phyloP scores from a whole-genome alignment of 2,329 filamentous ascomycete genomes.

The Fonsecaea monophora region DNA sequence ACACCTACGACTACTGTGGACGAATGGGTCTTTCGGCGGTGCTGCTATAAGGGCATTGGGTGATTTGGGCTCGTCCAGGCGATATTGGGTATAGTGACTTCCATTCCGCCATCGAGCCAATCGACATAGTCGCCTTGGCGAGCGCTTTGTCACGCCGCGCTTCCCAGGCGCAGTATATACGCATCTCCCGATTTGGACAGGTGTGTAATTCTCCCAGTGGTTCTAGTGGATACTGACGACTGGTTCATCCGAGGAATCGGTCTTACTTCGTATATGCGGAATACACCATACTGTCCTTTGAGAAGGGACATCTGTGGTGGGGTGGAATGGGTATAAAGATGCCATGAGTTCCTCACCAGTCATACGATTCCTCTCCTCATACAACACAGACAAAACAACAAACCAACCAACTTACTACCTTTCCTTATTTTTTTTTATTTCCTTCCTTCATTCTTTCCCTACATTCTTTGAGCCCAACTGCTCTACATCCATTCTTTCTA shows the following conservation, averaged over 20 bases:
- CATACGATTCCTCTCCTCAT: slow-evolving; percentile 9
- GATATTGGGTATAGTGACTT: neutral
- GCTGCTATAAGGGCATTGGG: neutral
- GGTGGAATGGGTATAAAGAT: slow-evolving; percentile 16
- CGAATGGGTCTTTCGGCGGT: neutral
- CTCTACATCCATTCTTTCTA: slow-evolving; percentile 15
- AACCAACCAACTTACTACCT: slow-evolving; percentile 18
- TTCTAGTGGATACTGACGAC: neutral
- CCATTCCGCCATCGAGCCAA: slow-evolving; percentile 9
- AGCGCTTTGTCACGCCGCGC: slow-evolving; percentile 11
- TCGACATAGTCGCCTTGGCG: slow-evolving; percentile 20
- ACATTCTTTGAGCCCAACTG: slow-evolving; percentile 16
- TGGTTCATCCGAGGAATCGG: neutral
- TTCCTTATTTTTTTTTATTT: slow-evolving; percentile 21
- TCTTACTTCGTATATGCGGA: neutral
- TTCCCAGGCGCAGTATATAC: neutral
- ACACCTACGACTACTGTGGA: neutral
- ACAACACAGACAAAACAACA: slow-evolving; percentile 18
- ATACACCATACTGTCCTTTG: neutral
- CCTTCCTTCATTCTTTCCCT: slow-evolving; percentile 21
- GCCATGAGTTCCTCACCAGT: neutral
- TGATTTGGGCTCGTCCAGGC: neutral
- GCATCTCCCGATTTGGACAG: slow-evolving; percentile 10
- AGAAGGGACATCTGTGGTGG: neutral
- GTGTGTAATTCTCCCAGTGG: neutral